Evolutionary conservation across 1,284 basidiomycete genomes (phyloP), one percentile per base, ranked within the genome.

Genomic region (Farysia itapuensis): DNA sequence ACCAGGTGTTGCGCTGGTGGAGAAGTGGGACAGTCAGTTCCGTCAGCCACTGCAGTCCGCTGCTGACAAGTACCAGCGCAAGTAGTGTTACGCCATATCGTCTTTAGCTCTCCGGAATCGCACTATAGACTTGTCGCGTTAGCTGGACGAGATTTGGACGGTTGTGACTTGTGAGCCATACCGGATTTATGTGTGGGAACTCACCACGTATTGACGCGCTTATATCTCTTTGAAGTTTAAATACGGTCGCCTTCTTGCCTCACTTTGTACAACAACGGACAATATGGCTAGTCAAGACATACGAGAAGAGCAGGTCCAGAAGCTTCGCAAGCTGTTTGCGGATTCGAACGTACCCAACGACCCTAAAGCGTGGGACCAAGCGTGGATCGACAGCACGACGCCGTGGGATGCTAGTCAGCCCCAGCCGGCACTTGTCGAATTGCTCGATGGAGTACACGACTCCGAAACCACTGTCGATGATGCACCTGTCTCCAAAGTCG

Each of bases 21-120:
- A 63, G 22, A 67, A 69, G 50, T 71, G 70, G 70, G 54, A 68
- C 39, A 39, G 45, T 14, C 36, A 57, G 5, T 72, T 64, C 18
- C 57, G 68, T 12, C 59, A 69, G 29, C 54, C 60, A 39, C 67
- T 60, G 28, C 33, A 54, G n/a, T 40, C 43, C 21, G 56, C 61
- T 29, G 67, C 67, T 3, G 53, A 43, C 12, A 67, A 56, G 47
- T 70, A 61, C 22, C 46, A 61, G 51, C 56, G 33, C 35, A 59
- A 59, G 49, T 59, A 21, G 51, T 12, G 16, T 15, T 9, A 16
- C n/a, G 35, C 19, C 7, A 9, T n/a, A 28, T 28, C 25, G 9
- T 9, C 9, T n/a, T 28, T 28, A 9, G 9, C 25, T 28, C 25
- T 28, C 25, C n/a, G n/a, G n/a, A n/a, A n/a, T n/a, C n/a, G n/a